A percentile compares a stretch with the other conserved stretches of the same genome.
These are phyloP conservation scores for Stromatinia cepivora DNA, from an alignment of 2,329 filamentous ascomycete genomes.

Conservation along the genomic window DNA sequence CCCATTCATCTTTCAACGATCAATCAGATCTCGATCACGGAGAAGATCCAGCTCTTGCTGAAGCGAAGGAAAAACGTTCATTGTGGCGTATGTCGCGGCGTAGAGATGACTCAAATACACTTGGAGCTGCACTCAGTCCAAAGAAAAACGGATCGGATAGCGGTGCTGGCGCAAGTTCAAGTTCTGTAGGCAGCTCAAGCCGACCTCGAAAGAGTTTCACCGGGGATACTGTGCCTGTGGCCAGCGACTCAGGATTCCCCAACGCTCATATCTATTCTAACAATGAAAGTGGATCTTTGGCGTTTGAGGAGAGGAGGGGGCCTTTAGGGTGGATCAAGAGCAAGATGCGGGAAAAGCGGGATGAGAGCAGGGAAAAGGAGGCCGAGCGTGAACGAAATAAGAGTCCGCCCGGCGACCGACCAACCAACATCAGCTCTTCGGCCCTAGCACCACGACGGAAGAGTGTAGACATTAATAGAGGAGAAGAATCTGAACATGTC, in stretches of 20 bases:
- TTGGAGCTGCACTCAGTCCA: slow-evolving; percentile 47
- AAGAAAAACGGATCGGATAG: slow-evolving; percentile 57
- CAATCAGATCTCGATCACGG: slow-evolving; percentile 75
- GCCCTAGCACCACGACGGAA: slow-evolving; percentile 32
- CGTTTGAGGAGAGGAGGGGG: slow-evolving; percentile 51
- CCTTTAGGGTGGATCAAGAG: slow-evolving; percentile 65
- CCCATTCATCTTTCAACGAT: slow-evolving; percentile 69
- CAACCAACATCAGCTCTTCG: slow-evolving; percentile 25
- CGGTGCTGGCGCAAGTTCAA: slow-evolving; percentile 64
- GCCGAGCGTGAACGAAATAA: slow-evolving; percentile 38
- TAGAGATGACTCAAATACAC: slow-evolving; percentile 53
- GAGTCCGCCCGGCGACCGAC: slow-evolving; percentile 38
- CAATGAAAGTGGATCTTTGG: slow-evolving; percentile 36
- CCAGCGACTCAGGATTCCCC: slow-evolving; percentile 36
- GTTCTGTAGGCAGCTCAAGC: slow-evolving; percentile 63
- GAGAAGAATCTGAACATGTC: slow-evolving; percentile 30
- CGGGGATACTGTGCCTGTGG: slow-evolving; percentile 43
- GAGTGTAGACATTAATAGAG: slow-evolving; percentile 36
- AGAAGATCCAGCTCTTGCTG: slow-evolving; percentile 58
- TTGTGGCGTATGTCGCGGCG: slow-evolving; percentile 71
- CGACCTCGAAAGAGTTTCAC: slow-evolving; percentile 48
- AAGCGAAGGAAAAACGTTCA: slow-evolving; percentile 65
- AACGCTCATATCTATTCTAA: slow-evolving; percentile 39
- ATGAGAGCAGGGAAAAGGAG: slow-evolving; percentile 40
- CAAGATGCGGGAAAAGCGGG: slow-evolving; percentile 57